A percentile compares a stretch with the other conserved stretches of the same genome.
These are phyloP conservation scores for Wickerhamiella dianesei DNA, from an alignment of 805 yeast species.

Conservation along the genomic window DNA sequence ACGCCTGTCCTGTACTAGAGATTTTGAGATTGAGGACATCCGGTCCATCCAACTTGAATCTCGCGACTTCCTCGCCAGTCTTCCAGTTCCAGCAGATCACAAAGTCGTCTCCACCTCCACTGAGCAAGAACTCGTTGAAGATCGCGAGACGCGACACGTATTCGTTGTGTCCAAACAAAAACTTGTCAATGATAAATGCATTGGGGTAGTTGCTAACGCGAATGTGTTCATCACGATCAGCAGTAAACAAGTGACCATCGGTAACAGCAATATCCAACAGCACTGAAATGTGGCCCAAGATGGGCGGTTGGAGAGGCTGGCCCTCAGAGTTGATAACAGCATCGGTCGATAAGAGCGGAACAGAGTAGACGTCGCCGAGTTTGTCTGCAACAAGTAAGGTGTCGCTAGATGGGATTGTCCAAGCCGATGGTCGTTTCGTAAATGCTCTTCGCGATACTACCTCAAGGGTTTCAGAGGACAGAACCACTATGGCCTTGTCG, in stretches of 20 bases:
- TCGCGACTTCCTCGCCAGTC: slow-evolving; percentile 34
- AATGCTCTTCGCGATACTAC: slow-evolving; percentile 58
- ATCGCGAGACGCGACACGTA: slow-evolving; percentile 56
- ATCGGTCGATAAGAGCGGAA: slow-evolving; percentile 30
- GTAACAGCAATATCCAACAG: slow-evolving; percentile 47
- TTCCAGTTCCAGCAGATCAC: slow-evolving; percentile 73
- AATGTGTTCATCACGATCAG: slow-evolving; percentile 95
- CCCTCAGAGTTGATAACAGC: slow-evolving; percentile 16
- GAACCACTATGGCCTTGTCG: slow-evolving; percentile 65
- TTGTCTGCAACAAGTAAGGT: slow-evolving; percentile 72
- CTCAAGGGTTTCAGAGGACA: slow-evolving; percentile 29
- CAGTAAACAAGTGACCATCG: slow-evolving; percentile 48
- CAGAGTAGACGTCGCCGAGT: slow-evolving; percentile 79
- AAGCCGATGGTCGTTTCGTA: slow-evolving; percentile 90
- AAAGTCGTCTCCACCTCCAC: slow-evolving; percentile 86
- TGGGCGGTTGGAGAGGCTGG: slow-evolving; percentile 39
- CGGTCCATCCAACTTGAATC: slow-evolving; percentile 34
- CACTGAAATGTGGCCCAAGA: slow-evolving; percentile 95
- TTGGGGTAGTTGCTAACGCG: slow-evolving; percentile 70
- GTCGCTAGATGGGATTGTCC: slow-evolving; percentile 22
- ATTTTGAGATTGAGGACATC: background rate
- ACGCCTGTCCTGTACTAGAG: background rate
- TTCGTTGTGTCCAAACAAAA: slow-evolving; percentile 76
- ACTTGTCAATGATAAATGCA: slow-evolving; percentile 61
- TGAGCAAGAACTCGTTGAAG: slow-evolving; percentile 42